phyloP scores from a whole-genome alignment of 306 rosid species.

The Glycine soja region DNA sequence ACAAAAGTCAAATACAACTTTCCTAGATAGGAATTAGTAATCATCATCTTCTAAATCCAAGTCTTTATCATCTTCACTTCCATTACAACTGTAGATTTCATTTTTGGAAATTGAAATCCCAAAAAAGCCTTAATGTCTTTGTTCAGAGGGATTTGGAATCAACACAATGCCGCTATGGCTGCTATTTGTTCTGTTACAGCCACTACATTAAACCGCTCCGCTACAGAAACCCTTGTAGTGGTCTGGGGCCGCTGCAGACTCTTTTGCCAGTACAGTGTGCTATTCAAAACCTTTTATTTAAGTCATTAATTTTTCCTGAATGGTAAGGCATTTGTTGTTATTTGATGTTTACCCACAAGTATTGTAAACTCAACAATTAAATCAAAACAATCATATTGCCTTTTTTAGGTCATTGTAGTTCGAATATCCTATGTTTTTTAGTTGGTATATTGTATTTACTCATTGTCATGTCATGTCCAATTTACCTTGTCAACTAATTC shows the following conservation, averaged over 20 bases:
- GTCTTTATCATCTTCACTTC: neutral
- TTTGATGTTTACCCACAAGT: neutral
- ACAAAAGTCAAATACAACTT: neutral
- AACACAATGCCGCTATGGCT: neutral
- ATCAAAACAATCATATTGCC: neutral
- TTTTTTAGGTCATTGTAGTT: neutral
- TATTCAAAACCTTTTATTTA: neutral
- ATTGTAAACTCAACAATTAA: neutral
- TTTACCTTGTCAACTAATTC: neutral
- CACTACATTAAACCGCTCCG: too few species aligned
- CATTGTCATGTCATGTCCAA: neutral
- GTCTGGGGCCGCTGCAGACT: neutral
- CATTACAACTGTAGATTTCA: neutral
- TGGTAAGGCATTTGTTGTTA: neutral
- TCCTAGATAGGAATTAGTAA: neutral
- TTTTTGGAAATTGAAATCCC: neutral
- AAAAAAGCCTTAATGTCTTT: neutral
- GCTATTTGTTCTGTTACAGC: neutral
- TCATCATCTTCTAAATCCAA: neutral
- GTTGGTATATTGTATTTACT: neutral
- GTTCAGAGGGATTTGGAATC: neutral
- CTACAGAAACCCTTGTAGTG: neutral
- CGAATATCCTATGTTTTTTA: neutral
- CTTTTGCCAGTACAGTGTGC: neutral
- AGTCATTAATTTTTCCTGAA: neutral